phyloP scores from a whole-genome alignment of 2,329 filamentous ascomycete species.

The Dothideomycetes sp. region DNA sequence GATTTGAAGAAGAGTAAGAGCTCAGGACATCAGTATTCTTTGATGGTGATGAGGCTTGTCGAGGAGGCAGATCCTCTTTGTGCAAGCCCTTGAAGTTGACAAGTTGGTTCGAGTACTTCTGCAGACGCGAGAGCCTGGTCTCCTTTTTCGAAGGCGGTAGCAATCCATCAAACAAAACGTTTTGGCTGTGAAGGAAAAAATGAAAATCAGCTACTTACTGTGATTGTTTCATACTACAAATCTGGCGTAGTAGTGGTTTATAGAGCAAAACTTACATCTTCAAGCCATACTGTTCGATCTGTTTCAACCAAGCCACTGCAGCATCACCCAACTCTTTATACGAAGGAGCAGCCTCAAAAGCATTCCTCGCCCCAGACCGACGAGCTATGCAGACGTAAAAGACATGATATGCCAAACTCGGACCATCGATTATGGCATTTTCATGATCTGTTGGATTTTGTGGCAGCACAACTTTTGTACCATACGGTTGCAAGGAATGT shows the following conservation, averaged over 20 bases:
- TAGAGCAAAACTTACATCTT: slow-evolving; percentile 43
- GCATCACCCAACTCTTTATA: slow-evolving; percentile 55
- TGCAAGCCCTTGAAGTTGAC: slow-evolving; percentile 36
- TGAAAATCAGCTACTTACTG: slow-evolving; percentile 15
- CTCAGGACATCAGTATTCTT: slow-evolving; percentile 9
- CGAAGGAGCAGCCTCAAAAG: slow-evolving; percentile 46
- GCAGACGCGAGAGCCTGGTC: slow-evolving; percentile 53
- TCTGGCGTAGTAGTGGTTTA: neutral
- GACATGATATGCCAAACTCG: slow-evolving; percentile 66
- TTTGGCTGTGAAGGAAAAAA: slow-evolving; percentile 38
- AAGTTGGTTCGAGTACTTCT: slow-evolving; percentile 49
- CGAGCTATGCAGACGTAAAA: slow-evolving; percentile 47
- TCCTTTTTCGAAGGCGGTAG: slow-evolving; percentile 59
- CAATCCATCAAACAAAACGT: slow-evolving; percentile 79
- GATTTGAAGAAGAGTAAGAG: slow-evolving; percentile 12
- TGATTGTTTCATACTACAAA: slow-evolving; percentile 4
- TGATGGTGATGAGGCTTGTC: slow-evolving; percentile 4
- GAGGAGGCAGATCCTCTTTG: slow-evolving; percentile 21
- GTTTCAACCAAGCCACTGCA: slow-evolving; percentile 54
- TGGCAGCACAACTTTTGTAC: slow-evolving; percentile 7
- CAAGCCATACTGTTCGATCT: slow-evolving; percentile 47
- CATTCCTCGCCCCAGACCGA: slow-evolving; percentile 32
- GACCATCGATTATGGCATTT: slow-evolving; percentile 60
- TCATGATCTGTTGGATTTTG: slow-evolving; percentile 13
- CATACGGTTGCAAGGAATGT: slow-evolving; percentile 13